Base-by-base conservation (phyloP, 805 yeast species). In the Sungouiella thailandica region DNA sequence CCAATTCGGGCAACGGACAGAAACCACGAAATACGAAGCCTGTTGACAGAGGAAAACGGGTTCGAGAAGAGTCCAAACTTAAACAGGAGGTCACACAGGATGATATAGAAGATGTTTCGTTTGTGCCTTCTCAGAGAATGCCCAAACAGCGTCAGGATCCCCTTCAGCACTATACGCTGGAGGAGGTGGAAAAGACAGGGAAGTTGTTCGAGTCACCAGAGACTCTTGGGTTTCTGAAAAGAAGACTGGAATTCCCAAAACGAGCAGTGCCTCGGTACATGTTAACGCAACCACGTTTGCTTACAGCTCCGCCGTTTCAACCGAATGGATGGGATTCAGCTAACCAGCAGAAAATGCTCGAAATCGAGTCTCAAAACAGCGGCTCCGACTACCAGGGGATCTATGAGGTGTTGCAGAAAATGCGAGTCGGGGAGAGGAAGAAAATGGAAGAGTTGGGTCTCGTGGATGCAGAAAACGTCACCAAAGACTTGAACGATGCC, bases 401-500 rank as follows among this genome's bases (percentile, higher is more conserved):
- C 7, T 87, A 83, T 55, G 95, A 85, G 46, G 77, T 78, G 29
- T 72, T 86, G 36, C 89, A 80, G 48, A 70, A 63, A 32, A 70
- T 84, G 76, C 70, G 96, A 36, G 88, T 81, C 12, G 55, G 53
- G 5, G 97, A 89, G 58, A 67, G 97, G 37, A 60, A 60, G 27
- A 69, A 76, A 35, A 88, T 89, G 96, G 96, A 88, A 50, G 58
- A 65, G 1, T 60, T 77, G 37, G 94, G 94, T 1, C 62, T 87
- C 4, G 96, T 93, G 3, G 98, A 93, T 56, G 81, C 80, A 28
- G 95, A 86, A 44, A 88, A 87, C 43, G 76, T 75, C 0, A 76
- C 87, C 26, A 87, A 88, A 57, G 79, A 81, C 35, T 66, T 93
- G n/a, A 79, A 76, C 40, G 95, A 90, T 40, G 98, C 97, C 1